These are phyloP conservation scores for Triticum monococcum DNA, from an alignment of 176 grass and related monocot species.

Conservation along the genomic window DNA sequence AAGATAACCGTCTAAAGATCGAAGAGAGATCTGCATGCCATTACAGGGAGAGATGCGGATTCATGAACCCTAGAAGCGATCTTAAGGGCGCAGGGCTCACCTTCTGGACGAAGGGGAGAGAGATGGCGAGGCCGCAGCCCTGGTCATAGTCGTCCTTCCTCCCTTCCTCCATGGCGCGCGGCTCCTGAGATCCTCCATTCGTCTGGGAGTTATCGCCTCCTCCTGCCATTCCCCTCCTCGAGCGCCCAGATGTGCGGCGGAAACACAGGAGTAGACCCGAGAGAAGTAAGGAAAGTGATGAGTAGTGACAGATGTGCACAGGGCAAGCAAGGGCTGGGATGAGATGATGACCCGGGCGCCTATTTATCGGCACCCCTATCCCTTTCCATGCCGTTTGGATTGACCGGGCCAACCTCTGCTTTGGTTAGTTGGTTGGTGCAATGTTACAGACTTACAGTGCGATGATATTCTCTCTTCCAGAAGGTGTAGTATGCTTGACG, in stretches of 20 bases:
- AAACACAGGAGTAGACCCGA: not conserved
- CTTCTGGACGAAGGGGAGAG: slow-evolving; percentile 48
- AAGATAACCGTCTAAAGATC: not conserved
- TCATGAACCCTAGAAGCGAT: not conserved
- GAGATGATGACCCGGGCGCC: slow-evolving; percentile 41
- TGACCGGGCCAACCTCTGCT: slow-evolving; percentile 14
- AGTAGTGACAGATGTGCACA: not conserved
- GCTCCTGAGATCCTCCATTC: slow-evolving; percentile 25
- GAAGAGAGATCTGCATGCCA: not conserved
- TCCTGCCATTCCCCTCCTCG: slow-evolving; percentile 32
- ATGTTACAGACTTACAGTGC: too few species aligned
- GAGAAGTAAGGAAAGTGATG: not conserved
- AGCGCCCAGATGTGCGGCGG: not conserved
- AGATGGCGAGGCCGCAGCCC: slow-evolving; percentile 27
- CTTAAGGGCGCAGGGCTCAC: not conserved
- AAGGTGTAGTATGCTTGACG: too few species aligned
- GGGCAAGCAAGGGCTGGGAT: not conserved
- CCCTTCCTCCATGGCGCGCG: slow-evolving; percentile 62
- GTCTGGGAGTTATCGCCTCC: slow-evolving; percentile 33
- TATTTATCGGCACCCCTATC: slow-evolving; percentile 55
- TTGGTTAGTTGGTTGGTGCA: not conserved
- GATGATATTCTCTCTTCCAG: too few species aligned
- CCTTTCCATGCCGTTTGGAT: slow-evolving; percentile 45
- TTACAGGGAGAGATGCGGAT: not conserved
- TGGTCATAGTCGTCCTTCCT: slow-evolving; percentile 30